phyloP scores from a whole-genome alignment of 371 early-diverging fungal genomes.

The Apophysomyces sp. region DNA sequence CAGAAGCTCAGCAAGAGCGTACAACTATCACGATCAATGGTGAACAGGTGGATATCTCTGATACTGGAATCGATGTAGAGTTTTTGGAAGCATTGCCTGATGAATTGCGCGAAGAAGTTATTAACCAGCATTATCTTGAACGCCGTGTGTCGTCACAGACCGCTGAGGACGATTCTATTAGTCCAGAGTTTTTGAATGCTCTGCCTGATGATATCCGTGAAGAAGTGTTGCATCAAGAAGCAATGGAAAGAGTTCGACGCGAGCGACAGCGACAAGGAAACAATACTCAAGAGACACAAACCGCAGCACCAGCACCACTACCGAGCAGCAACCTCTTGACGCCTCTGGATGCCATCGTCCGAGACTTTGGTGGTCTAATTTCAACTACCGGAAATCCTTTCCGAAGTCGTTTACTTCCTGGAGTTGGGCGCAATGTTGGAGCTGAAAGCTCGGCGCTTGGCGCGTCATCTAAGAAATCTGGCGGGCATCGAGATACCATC shows the following conservation, averaged over 20 bases:
- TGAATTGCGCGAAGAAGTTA: slow-evolving; percentile 90
- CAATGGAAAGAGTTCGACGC: slow-evolving; percentile 55
- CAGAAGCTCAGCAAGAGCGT: slow-evolving; percentile 33
- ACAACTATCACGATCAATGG: slow-evolving; percentile 51
- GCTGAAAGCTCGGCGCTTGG: slow-evolving; percentile 9
- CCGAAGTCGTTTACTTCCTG: slow-evolving; percentile 20
- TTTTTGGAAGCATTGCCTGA: slow-evolving; percentile 96
- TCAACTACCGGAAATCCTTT: slow-evolving; percentile 30
- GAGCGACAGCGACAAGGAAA: slow-evolving; percentile 32
- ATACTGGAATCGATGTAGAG: slow-evolving; percentile 91
- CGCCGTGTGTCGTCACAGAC: slow-evolving; percentile 28
- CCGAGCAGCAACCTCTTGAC: slow-evolving; percentile 5
- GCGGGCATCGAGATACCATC: slow-evolving; percentile 59
- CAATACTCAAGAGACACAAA: not conserved
- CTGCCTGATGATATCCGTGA: slow-evolving; percentile 81
- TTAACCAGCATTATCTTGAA: slow-evolving; percentile 62
- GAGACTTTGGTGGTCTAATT: slow-evolving; percentile 21
- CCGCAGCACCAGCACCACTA: not conserved
- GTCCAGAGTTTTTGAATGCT: slow-evolving; percentile 77
- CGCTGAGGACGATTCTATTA: slow-evolving; percentile 52
- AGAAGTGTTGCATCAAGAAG: slow-evolving; percentile 72
- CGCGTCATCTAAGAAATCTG: slow-evolving; percentile 40
- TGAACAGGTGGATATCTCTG: slow-evolving; percentile 83
- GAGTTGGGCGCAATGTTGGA: slow-evolving; percentile 7
- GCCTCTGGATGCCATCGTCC: slow-evolving; percentile 19